Percentiles rank a stretch among this genome's conserved stretches.
These are phyloP conservation scores for Sanghuangporus baumii DNA, from an alignment of 1,284 basidiomycete genomes.

Conservation along the genomic window DNA sequence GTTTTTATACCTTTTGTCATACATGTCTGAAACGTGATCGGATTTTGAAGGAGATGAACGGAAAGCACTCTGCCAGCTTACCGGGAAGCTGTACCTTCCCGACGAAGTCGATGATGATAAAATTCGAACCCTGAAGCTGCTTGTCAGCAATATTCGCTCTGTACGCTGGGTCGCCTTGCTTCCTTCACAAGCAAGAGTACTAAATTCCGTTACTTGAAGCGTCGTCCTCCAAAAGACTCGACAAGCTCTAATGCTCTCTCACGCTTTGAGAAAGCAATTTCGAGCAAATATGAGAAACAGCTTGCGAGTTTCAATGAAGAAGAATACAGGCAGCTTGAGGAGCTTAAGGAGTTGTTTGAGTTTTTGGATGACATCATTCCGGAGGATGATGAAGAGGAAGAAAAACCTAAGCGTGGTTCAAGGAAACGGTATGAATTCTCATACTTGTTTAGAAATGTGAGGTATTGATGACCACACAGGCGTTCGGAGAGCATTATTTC, in stretches of 20 bases:
- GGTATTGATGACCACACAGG: conserved; percentile 18
- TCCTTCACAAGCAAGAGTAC: neutral
- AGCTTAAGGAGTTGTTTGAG: conserved; percentile 57
- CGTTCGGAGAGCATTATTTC: conserved; percentile 34
- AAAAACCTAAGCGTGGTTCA: conserved; percentile 33
- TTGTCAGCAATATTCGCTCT: conserved; percentile 52
- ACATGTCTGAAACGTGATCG: conserved; percentile 23
- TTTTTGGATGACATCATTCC: conserved; percentile 55
- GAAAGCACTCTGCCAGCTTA: conserved; percentile 75
- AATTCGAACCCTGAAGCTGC: conserved; percentile 56
- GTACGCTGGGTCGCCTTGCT: conserved; percentile 37
- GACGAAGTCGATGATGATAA: conserved; percentile 58
- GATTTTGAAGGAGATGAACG: conserved; percentile 60
- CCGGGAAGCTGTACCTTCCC: conserved; percentile 75
- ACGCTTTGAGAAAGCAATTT: conserved; percentile 57
- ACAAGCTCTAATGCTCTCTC: conserved; percentile 65
- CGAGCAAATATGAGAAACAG: conserved; percentile 52
- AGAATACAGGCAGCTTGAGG: conserved; percentile 54
- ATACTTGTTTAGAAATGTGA: neutral
- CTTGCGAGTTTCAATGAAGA: conserved; percentile 66
- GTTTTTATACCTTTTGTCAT: conserved; percentile 9
- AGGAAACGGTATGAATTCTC: conserved; percentile 27
- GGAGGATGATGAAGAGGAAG: conserved; percentile 45
- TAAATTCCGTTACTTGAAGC: conserved; percentile 34
- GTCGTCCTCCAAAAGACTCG: conserved; percentile 67